Evolutionary conservation across 2,329 filamentous ascomycete species (phyloP).

Genomic region (Dactylellina parvicollis): DNA sequence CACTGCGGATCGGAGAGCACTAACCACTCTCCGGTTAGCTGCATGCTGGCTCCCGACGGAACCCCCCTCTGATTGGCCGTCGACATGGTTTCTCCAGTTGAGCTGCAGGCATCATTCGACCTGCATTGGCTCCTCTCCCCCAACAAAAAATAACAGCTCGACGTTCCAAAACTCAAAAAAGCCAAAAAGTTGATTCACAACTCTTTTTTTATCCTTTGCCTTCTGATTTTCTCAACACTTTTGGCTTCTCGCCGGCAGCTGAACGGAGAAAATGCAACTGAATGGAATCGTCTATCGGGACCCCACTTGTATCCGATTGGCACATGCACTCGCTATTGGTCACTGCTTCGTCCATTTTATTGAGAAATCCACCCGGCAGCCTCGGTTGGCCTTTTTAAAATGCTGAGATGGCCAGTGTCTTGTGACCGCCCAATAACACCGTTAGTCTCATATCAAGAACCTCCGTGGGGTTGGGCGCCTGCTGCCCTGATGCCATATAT

Average conservation of each 20-base stretch:
- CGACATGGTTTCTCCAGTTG: slow-evolving; percentile 30
- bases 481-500: too few species aligned
- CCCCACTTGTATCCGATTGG: slow-evolving; percentile 20
- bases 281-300: background rate
- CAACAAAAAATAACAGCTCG: slow-evolving; percentile 33
- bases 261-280: slow-evolving; percentile 10
- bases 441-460: background rate
- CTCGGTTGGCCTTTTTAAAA: background rate
- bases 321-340: slow-evolving; percentile 8
- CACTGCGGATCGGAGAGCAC: slow-evolving; percentile 7
- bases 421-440: slow-evolving; percentile 15
- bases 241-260: slow-evolving; percentile 14
- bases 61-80: slow-evolving; percentile 22
- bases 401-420: slow-evolving; percentile 16
- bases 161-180: background rate
- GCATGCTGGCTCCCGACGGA: slow-evolving; percentile 28
- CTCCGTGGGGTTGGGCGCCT: too few species aligned
- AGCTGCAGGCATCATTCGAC: slow-evolving; percentile 23
- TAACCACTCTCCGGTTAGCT: slow-evolving; percentile 27
- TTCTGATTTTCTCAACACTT: slow-evolving; percentile 41
- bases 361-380: background rate
- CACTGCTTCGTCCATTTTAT: background rate
- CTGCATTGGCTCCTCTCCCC: slow-evolving; percentile 15
- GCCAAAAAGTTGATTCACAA: too few species aligned
- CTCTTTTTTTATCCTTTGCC: too few species aligned